Conservation (phyloP, 1,139 yeast species). For the Tardiomyces depauwii region DNA sequence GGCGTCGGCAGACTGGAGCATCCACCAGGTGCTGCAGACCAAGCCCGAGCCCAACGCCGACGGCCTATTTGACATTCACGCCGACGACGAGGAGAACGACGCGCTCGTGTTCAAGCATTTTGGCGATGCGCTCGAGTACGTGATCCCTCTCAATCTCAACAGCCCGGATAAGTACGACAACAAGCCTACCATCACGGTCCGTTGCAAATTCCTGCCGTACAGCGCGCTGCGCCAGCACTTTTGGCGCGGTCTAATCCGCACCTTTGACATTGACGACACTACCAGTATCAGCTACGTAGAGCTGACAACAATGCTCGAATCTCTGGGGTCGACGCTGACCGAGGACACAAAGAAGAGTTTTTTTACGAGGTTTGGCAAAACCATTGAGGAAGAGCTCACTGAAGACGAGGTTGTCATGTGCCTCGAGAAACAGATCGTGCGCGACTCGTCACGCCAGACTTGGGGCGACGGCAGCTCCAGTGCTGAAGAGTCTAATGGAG, state of each 20-base stretch:
- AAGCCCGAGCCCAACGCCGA: constrained; percentile 22
- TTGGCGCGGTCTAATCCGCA: constrained; percentile 54
- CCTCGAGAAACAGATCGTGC: constrained; percentile 31
- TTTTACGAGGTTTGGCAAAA: constrained; percentile 34
- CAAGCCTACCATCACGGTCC: constrained; percentile 44
- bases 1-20: constrained; percentile 48
- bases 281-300: constrained; percentile 42
- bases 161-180: constrained; percentile 4
- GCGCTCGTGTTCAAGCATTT: not conserved
- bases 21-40: constrained; percentile 35
- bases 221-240: constrained; percentile 51
- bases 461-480: not conserved
- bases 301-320: constrained; percentile 45
- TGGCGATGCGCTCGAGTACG: constrained; percentile 8
- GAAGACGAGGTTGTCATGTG: constrained; percentile 49
- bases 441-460: constrained; percentile 8
- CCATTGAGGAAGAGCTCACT: constrained; percentile 44
- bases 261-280: constrained; percentile 38
- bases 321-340: constrained; percentile 49
- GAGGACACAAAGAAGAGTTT: constrained; percentile 36
- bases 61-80: constrained; percentile 9
- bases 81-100: not conserved
- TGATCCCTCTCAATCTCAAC: constrained; percentile 29
- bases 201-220: constrained; percentile 62
- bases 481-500: not conserved